Conservation (phyloP, 805 yeast species). For the Candida arabinofermentans region DNA sequence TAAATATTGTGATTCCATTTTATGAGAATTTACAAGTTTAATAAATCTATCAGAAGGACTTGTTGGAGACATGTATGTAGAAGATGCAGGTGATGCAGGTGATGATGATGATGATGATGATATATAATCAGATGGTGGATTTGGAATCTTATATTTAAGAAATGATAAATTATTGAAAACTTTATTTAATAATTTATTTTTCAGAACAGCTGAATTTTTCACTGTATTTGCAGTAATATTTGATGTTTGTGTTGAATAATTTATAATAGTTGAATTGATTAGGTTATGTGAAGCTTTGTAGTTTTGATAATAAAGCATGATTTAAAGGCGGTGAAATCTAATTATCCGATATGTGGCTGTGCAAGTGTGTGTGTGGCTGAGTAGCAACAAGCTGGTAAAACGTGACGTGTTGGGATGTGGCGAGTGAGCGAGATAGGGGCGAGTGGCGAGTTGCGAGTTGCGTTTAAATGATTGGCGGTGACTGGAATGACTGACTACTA, state of each 20-base stretch:
- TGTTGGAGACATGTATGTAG: too few species aligned
- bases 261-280: slow-evolving; percentile 15
- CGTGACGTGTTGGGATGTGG: neutral
- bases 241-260: slow-evolving; percentile 14
- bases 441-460: too few species aligned
- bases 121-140: slow-evolving; percentile 14
- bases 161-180: slow-evolving; percentile 16
- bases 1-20: slow-evolving; percentile 33
- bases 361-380: too few species aligned
- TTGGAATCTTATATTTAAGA: slow-evolving; percentile 19
- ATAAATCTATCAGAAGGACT: too few species aligned
- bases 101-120: slow-evolving; percentile 1
- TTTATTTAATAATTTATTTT: slow-evolving; percentile 13
- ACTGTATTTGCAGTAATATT: slow-evolving; percentile 6
- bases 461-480: neutral
- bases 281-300: slow-evolving; percentile 18
- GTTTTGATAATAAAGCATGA: slow-evolving; percentile 17
- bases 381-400: too few species aligned
- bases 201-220: slow-evolving; percentile 8
- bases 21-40: slow-evolving; percentile 18
- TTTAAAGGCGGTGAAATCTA: too few species aligned
- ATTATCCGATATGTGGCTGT: neutral
- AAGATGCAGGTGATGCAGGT: slow-evolving; percentile 6
- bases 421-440: too few species aligned
- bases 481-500: neutral